Evolutionary conservation across 768 basidiomycete species (phyloP).

Genomic region (Psilocybe sp.): DNA sequence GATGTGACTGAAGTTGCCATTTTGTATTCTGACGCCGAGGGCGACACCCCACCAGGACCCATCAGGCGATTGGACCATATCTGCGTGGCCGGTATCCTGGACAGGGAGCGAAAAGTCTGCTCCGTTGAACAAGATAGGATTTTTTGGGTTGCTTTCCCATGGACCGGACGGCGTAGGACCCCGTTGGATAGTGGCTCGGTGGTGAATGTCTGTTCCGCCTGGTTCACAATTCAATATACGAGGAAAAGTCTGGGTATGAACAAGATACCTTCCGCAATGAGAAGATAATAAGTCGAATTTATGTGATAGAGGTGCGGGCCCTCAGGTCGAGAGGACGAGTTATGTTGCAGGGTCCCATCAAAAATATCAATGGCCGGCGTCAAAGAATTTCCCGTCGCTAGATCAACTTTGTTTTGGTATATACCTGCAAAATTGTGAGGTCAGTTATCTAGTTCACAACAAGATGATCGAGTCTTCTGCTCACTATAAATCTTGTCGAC

Average conservation of each 20-base stretch:
- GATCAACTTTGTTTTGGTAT: slow-evolving; percentile 1
- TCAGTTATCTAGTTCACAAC: not conserved
- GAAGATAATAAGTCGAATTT: slow-evolving; percentile 1
- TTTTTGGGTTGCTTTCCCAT: slow-evolving; percentile 1
- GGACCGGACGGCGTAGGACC: not conserved
- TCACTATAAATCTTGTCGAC: slow-evolving; percentile 1
- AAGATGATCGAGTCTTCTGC: not conserved
- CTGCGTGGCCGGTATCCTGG: slow-evolving; percentile 1
- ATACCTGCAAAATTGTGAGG: not conserved
- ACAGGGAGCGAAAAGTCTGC: not conserved
- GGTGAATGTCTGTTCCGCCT: slow-evolving; percentile 1
- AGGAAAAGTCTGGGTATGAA: not conserved
- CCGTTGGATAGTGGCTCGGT: not conserved
- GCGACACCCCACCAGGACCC: slow-evolving; percentile 1
- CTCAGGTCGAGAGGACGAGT: slow-evolving; percentile 1
- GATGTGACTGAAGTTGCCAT: slow-evolving; percentile 2
- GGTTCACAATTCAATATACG: not conserved
- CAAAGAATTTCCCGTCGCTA: not conserved
- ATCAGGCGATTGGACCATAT: not conserved
- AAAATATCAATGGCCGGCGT: slow-evolving; percentile 1
- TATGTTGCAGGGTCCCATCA: not conserved
- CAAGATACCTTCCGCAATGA: slow-evolving; percentile 1
- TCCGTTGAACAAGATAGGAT: not conserved
- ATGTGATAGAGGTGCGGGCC: slow-evolving; percentile 1
- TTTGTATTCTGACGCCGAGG: not conserved